Evolutionary conservation across 1,139 yeast genomes (phyloP).

Genomic region (Kodamaea anthophila): DNA sequence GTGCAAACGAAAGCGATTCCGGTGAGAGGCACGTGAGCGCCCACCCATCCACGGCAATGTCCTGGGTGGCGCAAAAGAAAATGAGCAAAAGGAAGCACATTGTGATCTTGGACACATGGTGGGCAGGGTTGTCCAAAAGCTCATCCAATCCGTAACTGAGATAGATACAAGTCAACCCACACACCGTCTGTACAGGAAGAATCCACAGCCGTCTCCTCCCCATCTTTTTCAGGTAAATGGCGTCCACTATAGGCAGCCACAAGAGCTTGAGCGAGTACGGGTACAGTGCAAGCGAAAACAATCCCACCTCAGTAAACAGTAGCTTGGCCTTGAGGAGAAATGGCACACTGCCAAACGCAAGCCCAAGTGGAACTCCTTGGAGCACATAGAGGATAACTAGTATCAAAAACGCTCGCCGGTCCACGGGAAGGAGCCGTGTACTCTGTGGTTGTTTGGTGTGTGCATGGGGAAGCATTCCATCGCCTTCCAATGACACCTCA

Average conservation of each 20-base stretch:
- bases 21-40: conserved; percentile 82
- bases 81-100: conserved; percentile 67
- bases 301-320: conserved; percentile 85
- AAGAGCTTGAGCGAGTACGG: conserved; percentile 88
- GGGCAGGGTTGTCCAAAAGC: conserved; percentile 50
- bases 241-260: conserved; percentile 97
- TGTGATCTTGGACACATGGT: conserved; percentile 52
- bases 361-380: conserved; percentile 94
- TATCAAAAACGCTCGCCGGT: conserved; percentile 66
- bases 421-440: conserved; percentile 32
- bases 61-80: conserved; percentile 93
- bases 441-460: conserved; percentile 8
- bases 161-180: conserved; percentile 60
- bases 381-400: conserved; percentile 68
- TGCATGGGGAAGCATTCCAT: conserved; percentile 30
- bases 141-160: conserved; percentile 58
- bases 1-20: conserved; percentile 82
- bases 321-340: conserved; percentile 76
- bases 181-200: conserved; percentile 77
- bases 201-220: conserved; percentile 95
- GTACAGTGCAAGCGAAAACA: conserved; percentile 86
- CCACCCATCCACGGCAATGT: conserved; percentile 99
- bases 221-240: conserved; percentile 56
- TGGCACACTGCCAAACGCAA: conserved; percentile 95
- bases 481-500: conserved; percentile 27